Evolutionary conservation across 2,329 filamentous ascomycete genomes (phyloP).

Genomic region (Davidsoniella eucalypti): DNA sequence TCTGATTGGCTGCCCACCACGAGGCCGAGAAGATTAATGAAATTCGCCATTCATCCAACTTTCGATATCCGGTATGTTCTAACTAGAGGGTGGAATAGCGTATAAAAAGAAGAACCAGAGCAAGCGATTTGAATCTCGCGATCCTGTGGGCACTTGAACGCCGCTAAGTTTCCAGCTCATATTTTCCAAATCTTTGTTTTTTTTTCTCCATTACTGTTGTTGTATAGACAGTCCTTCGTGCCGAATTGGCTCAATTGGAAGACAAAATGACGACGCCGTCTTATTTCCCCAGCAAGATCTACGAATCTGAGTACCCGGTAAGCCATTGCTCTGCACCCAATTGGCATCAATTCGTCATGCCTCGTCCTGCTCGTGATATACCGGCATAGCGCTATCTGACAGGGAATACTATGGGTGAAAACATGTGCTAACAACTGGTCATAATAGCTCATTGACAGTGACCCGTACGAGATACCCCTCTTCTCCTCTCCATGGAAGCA

Average conservation of each 20-base stretch:
- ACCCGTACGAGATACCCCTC: conserved; percentile 54
- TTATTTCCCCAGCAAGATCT: conserved; percentile 43
- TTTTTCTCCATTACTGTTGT: not conserved
- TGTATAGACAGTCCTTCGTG: not conserved
- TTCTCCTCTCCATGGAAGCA: not conserved
- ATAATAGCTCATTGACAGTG: conserved; percentile 87
- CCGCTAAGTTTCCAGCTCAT: not conserved
- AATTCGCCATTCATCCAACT: not conserved
- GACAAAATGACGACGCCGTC: conserved; percentile 11
- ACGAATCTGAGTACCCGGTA: conserved; percentile 77
- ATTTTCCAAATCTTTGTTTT: not conserved
- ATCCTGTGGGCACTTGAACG: not conserved
- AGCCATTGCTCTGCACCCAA: conserved; percentile 22
- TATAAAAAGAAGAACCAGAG: not conserved
- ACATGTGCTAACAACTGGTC: conserved; percentile 6
- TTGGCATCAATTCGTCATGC: conserved; percentile 9
- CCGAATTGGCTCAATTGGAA: not conserved
- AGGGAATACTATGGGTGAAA: not conserved
- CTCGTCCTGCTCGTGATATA: not conserved
- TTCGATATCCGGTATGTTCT: not conserved
- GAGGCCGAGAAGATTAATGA: not conserved
- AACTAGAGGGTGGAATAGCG: no score
- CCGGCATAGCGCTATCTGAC: no score
- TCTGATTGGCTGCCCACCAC: not conserved
- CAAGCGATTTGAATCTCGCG: not conserved